Evolutionary conservation across 1,284 basidiomycete species (phyloP).

Genomic region (Coniophora puteana): DNA sequence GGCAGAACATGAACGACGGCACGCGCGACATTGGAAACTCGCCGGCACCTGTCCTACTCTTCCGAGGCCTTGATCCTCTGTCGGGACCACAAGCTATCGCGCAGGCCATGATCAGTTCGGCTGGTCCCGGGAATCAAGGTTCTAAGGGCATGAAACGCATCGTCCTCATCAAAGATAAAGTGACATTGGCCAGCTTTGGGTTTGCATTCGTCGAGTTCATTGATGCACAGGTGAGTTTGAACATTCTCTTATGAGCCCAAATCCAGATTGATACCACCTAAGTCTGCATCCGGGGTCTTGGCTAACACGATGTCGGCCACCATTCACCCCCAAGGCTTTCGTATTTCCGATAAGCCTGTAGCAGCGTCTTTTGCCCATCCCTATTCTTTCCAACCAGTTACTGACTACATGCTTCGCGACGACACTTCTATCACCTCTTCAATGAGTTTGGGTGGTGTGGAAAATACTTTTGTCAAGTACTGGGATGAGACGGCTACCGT

Average conservation of each 20-base stretch:
- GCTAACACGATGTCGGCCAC: slow-evolving; percentile 79
- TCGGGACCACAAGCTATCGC: slow-evolving; percentile 83
- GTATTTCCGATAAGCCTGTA: slow-evolving; percentile 81
- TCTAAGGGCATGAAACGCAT: slow-evolving; percentile 84
- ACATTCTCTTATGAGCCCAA: background rate
- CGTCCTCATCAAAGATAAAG: slow-evolving; percentile 82
- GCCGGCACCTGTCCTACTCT: slow-evolving; percentile 76
- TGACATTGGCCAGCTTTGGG: slow-evolving; percentile 81
- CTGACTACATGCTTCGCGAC: slow-evolving; percentile 68
- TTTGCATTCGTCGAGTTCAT: slow-evolving; percentile 91
- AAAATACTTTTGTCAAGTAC: slow-evolving; percentile 72
- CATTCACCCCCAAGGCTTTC: slow-evolving; percentile 83
- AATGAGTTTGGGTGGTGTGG: slow-evolving; percentile 60
- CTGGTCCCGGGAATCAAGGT: slow-evolving; percentile 64
- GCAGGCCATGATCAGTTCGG: slow-evolving; percentile 68
- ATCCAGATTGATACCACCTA: slow-evolving; percentile 12
- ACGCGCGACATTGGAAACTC: slow-evolving; percentile 89
- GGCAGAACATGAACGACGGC: slow-evolving; percentile 79
- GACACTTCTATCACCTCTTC: slow-evolving; percentile 70
- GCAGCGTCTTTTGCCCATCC: slow-evolving; percentile 88
- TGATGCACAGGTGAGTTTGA: slow-evolving; percentile 63
- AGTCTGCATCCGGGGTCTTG: slow-evolving; percentile 73
- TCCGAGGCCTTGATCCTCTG: slow-evolving; percentile 84
- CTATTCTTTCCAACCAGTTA: slow-evolving; percentile 78
- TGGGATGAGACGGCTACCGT: slow-evolving; percentile 79